Evolutionary conservation across 129 eudicot species (phyloP).

Genomic region (Pittosporum tobira): DNA sequence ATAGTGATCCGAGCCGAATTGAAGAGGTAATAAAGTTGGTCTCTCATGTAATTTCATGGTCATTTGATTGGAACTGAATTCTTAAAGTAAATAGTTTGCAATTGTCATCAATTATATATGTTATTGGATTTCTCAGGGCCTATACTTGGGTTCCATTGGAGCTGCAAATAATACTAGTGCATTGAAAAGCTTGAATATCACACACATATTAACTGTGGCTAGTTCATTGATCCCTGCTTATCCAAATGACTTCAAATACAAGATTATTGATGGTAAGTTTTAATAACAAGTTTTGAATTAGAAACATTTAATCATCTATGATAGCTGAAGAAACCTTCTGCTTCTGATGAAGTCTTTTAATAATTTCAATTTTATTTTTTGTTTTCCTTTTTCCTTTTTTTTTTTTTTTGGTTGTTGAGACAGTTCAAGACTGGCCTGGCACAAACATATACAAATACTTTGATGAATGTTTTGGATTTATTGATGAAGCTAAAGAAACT

Average conservation of each 20-base stretch:
- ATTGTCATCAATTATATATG: background rate
- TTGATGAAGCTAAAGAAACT: slow-evolving; percentile 52
- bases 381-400: background rate
- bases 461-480: slow-evolving; percentile 69
- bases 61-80: background rate
- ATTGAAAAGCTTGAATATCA: slow-evolving; percentile 57
- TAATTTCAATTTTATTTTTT: no score
- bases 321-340: background rate
- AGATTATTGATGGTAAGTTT: slow-evolving; percentile 43
- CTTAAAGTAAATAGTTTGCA: background rate
- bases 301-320: background rate
- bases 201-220: slow-evolving; percentile 76
- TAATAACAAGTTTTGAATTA: slow-evolving; percentile 2
- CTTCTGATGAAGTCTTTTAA: background rate
- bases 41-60: background rate
- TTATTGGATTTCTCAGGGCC: slow-evolving; percentile 44
- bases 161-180: slow-evolving; percentile 66
- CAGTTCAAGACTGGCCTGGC: slow-evolving; percentile 59
- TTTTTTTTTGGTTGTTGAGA: slow-evolving; percentile 11
- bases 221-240: slow-evolving; percentile 35
- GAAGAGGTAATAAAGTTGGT: slow-evolving; percentile 55
- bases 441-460: slow-evolving; percentile 47
- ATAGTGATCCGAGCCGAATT: slow-evolving; percentile 55
- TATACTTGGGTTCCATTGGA: slow-evolving; percentile 76
- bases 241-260: slow-evolving; percentile 63